Evolutionary conservation across 257 asterid genomes (phyloP), one percentile per base, ranked within the genome.

Genomic region (Agastache rugosa): DNA sequence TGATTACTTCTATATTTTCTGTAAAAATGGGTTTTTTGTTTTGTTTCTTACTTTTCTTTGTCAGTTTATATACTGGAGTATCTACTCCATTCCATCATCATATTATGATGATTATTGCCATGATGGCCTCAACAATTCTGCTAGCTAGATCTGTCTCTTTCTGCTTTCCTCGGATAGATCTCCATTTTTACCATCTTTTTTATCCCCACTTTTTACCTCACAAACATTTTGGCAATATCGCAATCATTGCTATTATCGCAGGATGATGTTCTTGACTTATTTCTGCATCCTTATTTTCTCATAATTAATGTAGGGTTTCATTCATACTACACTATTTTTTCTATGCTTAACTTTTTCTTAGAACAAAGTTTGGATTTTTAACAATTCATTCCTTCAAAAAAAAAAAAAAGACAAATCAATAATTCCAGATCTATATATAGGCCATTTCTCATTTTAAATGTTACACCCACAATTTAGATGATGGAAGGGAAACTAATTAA

Each of bases 121-220:
- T 83, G 77, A 85, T 87, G 83, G 75, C 81, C 8, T 87, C 75
- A 69, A 68, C 75, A 76, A 79, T 14, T 81, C 87, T 85, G 72
- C 69, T 31, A 31, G 72, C 69, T 31, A 31, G 37, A 31, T 69
- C 68, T 82, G 82, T 67, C 87, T 75, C 73, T 83, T 63, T 85
- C 69, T 87, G 67, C 63, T 45, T 45, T 56, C 34, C 55, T 25
- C 37, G 58, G 79, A 56, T 42, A 42, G 9, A 47, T 80, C 77
- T 68, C 27, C 64, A 20, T 69, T 66, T 59, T 71, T 25, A 67
- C 69, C 77, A 61, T 68, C 47, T 68, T 47, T 19, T 16, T 15
- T n/a, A 20, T 12, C 3, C 34, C 7, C 35, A 11, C 4, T 25
- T 60, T 60, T 60, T 19, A 23, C 19, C 63, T 5, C 63, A 58